Evolutionary conservation across 108 stramenopile species (phyloP).

Genomic region (Pseudonitzschia pungens): DNA sequence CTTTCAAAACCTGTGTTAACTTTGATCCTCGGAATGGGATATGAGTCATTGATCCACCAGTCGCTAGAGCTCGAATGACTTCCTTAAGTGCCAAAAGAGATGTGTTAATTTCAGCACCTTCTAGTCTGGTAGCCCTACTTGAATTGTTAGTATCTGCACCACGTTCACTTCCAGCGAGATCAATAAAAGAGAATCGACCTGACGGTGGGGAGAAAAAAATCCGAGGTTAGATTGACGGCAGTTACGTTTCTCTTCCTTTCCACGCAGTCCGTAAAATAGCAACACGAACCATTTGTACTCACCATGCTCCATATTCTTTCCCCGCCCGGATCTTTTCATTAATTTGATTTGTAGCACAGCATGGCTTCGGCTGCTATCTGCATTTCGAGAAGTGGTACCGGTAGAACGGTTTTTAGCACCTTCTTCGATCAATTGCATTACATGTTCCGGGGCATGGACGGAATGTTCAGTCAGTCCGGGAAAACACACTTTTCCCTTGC

Average conservation of each 20-base stretch:
- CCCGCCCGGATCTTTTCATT: slow-evolving; percentile 54
- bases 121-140: slow-evolving; percentile 91
- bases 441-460: slow-evolving; percentile 66
- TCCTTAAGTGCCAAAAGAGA: slow-evolving; percentile 97
- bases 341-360: slow-evolving; percentile 92
- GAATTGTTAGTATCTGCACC: slow-evolving; percentile 94
- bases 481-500: slow-evolving; percentile 90
- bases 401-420: slow-evolving; percentile 93
- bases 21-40: slow-evolving; percentile 98
- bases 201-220: not conserved
- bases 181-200: slow-evolving; percentile 95
- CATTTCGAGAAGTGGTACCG: slow-evolving; percentile 93
- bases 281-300: slow-evolving; percentile 14
- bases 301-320: slow-evolving; percentile 69
- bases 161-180: slow-evolving; percentile 96
- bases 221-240: not conserved
- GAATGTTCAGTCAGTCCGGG: slow-evolving; percentile 90
- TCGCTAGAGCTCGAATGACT: slow-evolving; percentile 96
- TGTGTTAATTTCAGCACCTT: slow-evolving; percentile 99
- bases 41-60: slow-evolving; percentile 82
- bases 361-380: slow-evolving; percentile 91
- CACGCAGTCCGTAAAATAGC: not conserved
- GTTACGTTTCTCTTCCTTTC: not conserved
- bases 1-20: slow-evolving; percentile 95
- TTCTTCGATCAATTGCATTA: slow-evolving; percentile 88